A percentile compares a stretch with the other conserved stretches of the same genome.
Evolutionary conservation across 2,329 filamentous ascomycete species (phyloP).

Genomic region (Niveomyces coronatus): DNA sequence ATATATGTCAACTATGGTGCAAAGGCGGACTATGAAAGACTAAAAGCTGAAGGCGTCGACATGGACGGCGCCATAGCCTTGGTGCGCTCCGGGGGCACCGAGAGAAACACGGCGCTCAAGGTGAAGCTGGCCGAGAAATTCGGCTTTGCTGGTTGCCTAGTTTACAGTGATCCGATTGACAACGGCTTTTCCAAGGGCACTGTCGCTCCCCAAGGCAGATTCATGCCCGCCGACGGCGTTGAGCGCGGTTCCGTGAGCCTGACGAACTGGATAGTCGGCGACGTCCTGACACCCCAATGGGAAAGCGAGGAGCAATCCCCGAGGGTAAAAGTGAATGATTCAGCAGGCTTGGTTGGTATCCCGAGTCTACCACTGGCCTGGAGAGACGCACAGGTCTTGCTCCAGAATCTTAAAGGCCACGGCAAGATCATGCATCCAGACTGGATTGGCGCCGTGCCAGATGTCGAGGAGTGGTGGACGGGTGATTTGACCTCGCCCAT

Average conservation of each 20-base stretch:
- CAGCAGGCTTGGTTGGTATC: constrained; percentile 65
- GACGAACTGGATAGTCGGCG: constrained; percentile 74
- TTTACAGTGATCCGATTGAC: constrained; percentile 84
- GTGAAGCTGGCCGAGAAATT: constrained; percentile 82
- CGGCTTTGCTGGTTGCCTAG: constrained; percentile 77
- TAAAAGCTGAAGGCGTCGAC: constrained; percentile 62
- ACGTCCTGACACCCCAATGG: constrained; percentile 85
- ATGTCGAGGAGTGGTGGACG: constrained; percentile 73
- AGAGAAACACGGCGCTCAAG: constrained; percentile 66
- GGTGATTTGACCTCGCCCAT: constrained; percentile 65
- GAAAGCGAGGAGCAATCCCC: constrained; percentile 57
- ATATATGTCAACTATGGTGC: constrained; percentile 92
- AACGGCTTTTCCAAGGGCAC: constrained; percentile 69
- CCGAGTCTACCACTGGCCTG: constrained; percentile 85
- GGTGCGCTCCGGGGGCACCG: constrained; percentile 68
- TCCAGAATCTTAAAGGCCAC: constrained; percentile 65
- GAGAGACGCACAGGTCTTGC: constrained; percentile 73
- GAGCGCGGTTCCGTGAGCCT: constrained; percentile 74
- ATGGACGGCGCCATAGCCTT: constrained; percentile 74
- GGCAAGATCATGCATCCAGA: constrained; percentile 57
- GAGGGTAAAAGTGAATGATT: constrained; percentile 59
- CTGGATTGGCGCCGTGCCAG: constrained; percentile 70
- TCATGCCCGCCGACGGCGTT: constrained; percentile 71
- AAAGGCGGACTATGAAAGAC: constrained; percentile 65
- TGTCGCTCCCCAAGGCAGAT: constrained; percentile 66